Percentiles rank a stretch among this genome's conserved stretches.
Evolutionary conservation across 2,329 filamentous ascomycete species (phyloP).

Genomic region (Fusarium pseudonygamai): DNA sequence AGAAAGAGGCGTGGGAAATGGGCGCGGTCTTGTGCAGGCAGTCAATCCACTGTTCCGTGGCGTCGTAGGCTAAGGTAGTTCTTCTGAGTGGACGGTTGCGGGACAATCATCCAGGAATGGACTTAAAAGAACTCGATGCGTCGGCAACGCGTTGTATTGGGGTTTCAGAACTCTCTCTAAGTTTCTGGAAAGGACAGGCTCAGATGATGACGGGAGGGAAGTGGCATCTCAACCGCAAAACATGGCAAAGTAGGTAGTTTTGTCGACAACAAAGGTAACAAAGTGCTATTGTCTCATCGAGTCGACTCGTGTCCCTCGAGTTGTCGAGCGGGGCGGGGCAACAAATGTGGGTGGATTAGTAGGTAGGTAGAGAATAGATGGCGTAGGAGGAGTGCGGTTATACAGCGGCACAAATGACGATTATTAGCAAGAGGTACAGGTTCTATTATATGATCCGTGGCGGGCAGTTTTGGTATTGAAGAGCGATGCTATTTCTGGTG

Average conservation of each 20-base stretch:
- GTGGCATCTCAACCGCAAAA: background rate
- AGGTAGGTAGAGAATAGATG: background rate
- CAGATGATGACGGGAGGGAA: background rate
- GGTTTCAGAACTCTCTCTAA: background rate
- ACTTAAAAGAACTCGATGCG: conserved; percentile 13
- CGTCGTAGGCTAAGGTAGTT: conserved; percentile 24
- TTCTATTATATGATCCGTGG: background rate
- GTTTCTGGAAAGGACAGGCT: background rate
- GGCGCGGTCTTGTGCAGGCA: conserved; percentile 23
- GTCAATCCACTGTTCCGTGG: conserved; percentile 26
- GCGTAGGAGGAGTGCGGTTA: conserved; percentile 11
- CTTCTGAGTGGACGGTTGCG: conserved; percentile 36
- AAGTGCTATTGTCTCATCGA: conserved; percentile 21
- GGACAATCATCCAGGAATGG: conserved; percentile 32
- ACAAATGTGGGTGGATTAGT: conserved; percentile 5
- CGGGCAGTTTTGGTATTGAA: background rate
- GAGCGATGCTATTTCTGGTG: background rate
- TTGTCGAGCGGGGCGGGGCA: conserved; percentile 30
- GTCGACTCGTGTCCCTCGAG: conserved; percentile 13
- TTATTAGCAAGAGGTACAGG: background rate
- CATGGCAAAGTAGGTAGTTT: background rate
- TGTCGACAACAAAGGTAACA: conserved; percentile 6
- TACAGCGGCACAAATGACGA: conserved; percentile 6
- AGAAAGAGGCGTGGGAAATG: conserved; percentile 30
- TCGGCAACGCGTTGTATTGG: conserved; percentile 6